Evolutionary conservation across 1,284 basidiomycete genomes (phyloP).

Genomic region (Hemileia vastatrix): DNA sequence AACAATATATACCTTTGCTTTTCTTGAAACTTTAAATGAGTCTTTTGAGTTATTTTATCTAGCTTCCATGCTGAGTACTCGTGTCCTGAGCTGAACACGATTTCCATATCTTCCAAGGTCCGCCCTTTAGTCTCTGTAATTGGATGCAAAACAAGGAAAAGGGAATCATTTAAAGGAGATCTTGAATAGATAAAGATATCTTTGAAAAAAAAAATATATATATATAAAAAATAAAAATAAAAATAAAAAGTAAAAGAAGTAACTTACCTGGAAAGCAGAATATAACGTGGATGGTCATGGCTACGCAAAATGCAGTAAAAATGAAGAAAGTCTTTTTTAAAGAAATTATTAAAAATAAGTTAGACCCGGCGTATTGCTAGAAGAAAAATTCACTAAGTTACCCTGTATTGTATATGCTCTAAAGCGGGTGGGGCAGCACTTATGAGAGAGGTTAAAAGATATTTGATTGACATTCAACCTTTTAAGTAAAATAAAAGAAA

Average conservation of each 20-base stretch:
- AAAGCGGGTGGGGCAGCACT: conserved; percentile 47
- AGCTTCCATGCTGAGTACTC: conserved; percentile 64
- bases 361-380: conserved; percentile 48
- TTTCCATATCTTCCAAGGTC: conserved; percentile 64
- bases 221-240: too few species aligned
- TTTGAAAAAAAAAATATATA: too few species aligned
- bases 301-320: conserved; percentile 63
- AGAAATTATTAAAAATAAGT: conserved; percentile 16
- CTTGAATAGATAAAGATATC: too few species aligned
- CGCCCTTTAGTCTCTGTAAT: conserved; percentile 63
- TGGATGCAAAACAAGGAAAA: too few species aligned
- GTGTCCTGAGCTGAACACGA: conserved; percentile 60
- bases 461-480: not conserved
- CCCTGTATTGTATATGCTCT: too few species aligned
- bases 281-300: conserved; percentile 56
- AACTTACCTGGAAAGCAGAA: conserved; percentile 26
- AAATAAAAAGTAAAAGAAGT: conserved; percentile 32
- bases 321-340: conserved; percentile 56
- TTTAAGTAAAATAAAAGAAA: not conserved
- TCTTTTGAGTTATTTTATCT: too few species aligned
- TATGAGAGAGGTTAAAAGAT: conserved; percentile 52
- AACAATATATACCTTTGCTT: too few species aligned
- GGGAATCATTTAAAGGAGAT: too few species aligned
- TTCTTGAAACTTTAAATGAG: too few species aligned
- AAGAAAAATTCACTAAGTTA: conserved; percentile 56